Conservation (phyloP, 2,329 filamentous ascomycete species). For the Ophiocordyceps camponoti-leonardi region DNA sequence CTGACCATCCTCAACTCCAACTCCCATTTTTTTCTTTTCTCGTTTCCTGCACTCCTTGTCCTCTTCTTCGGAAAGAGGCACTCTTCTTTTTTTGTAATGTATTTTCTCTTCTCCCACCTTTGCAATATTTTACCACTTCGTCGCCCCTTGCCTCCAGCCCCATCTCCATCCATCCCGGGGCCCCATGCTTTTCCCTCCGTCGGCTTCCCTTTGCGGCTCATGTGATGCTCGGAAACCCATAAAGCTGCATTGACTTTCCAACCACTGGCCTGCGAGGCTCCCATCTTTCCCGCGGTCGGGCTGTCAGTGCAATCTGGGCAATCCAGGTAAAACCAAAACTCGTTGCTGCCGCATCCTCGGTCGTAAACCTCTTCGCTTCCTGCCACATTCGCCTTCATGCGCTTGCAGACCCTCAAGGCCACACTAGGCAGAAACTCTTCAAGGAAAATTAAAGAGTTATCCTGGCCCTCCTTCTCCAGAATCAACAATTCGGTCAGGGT, state of each 20-base stretch:
- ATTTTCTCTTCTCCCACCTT: neutral
- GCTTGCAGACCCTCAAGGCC: neutral
- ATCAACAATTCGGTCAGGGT: too few relatives aligned
- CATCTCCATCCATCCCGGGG: too few relatives aligned
- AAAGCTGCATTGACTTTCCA: constrained; percentile 3
- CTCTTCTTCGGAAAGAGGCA: neutral
- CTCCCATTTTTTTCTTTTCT: neutral
- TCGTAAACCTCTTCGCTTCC: neutral
- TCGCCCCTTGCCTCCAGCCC: too few relatives aligned
- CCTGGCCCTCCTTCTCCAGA: neutral
- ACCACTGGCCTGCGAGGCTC: constrained; percentile 1
- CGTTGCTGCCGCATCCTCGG: too few relatives aligned
- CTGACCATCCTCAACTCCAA: neutral
- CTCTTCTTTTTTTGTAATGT: neutral
- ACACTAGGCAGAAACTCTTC: too few relatives aligned
- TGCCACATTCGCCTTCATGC: too few relatives aligned
- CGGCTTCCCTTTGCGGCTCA: constrained; percentile 1
- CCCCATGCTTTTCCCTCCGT: too few relatives aligned
- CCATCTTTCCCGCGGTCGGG: neutral
- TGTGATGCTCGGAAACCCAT: neutral
- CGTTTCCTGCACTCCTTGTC: neutral
- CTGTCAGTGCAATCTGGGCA: neutral
- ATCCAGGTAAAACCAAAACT: neutral
- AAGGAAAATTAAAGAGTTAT: neutral
- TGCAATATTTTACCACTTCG: too few relatives aligned